These are phyloP conservation scores for Poa annua DNA, from an alignment of 176 grass and related monocot species.

Conservation along the genomic window DNA sequence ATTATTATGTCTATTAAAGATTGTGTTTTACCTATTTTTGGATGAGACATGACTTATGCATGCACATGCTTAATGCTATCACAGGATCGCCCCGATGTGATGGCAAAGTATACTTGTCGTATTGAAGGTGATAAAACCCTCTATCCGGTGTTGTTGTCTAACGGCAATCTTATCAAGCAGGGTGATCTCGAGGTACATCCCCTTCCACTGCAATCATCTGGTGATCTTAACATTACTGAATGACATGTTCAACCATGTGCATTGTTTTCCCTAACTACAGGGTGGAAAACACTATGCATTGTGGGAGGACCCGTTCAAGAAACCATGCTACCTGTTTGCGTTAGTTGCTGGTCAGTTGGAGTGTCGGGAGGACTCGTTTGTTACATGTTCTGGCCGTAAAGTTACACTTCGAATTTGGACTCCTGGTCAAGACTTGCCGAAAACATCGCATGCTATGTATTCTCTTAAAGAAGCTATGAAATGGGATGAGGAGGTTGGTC, in stretches of 20 bases:
- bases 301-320: slow-evolving; percentile 97
- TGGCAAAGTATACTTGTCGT: slow-evolving; percentile 93
- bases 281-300: slow-evolving; percentile 79
- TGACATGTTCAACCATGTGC: slow-evolving; percentile 3
- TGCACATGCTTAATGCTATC: slow-evolving; percentile 41
- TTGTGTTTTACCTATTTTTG: slow-evolving; percentile 15
- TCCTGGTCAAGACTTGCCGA: slow-evolving; percentile 92
- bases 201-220: slow-evolving; percentile 31
- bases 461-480: slow-evolving; percentile 99
- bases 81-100: slow-evolving; percentile 95
- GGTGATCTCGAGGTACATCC: slow-evolving; percentile 78
- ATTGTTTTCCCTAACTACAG: slow-evolving; percentile 50
- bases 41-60: slow-evolving; percentile 32
- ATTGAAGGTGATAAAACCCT: slow-evolving; percentile 90
- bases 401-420: slow-evolving; percentile 90
- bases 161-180: slow-evolving; percentile 88
- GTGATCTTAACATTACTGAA: slow-evolving; percentile 26
- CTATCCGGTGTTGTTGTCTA: slow-evolving; percentile 97
- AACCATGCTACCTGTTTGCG: slow-evolving; percentile 97
- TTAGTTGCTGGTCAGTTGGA: slow-evolving; percentile 94
- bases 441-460: slow-evolving; percentile 98
- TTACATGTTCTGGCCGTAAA: slow-evolving; percentile 83
- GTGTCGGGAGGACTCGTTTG: slow-evolving; percentile 84
- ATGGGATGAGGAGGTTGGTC: slow-evolving; percentile 93
- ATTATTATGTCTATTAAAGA: background rate